Conservation (phyloP, 148 eudicot species). For the Spergularia bocconei region DNA sequence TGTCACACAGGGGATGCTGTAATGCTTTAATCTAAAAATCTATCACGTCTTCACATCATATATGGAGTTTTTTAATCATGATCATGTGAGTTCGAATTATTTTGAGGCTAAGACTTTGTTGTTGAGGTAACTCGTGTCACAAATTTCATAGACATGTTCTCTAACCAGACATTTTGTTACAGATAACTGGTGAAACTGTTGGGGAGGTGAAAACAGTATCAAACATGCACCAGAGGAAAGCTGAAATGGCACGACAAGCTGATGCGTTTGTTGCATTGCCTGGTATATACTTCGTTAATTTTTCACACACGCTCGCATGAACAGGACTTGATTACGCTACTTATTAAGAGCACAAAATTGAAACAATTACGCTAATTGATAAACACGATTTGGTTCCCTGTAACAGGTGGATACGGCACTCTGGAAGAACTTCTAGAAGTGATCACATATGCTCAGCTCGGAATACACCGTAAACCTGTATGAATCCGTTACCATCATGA, state of each 20-base stretch:
- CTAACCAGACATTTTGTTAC: slow-evolving; percentile 15
- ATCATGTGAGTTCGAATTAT: not conserved
- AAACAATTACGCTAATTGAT: not conserved
- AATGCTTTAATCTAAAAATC: not conserved
- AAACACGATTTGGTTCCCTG: not conserved
- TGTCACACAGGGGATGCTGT: not conserved
- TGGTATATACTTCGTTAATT: slow-evolving; percentile 32
- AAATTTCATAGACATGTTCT: not conserved
- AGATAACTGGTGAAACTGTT: slow-evolving; percentile 81
- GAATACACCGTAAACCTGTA: slow-evolving; percentile 91
- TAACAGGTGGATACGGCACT: slow-evolving; percentile 84
- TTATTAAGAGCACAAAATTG: not conserved
- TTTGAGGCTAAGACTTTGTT: slow-evolving; percentile 3
- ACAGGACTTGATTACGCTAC: not conserved
- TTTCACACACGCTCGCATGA: not conserved
- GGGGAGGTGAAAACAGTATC: slow-evolving; percentile 87
- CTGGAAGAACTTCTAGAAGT: slow-evolving; percentile 91
- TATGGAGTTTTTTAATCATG: not conserved
- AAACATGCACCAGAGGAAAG: slow-evolving; percentile 94
- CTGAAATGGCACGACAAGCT: slow-evolving; percentile 97
- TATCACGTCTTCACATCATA: not conserved
- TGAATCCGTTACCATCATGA: slow-evolving; percentile 22
- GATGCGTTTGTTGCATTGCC: slow-evolving; percentile 96
- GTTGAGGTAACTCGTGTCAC: not conserved
- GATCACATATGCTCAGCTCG: slow-evolving; percentile 89